A percentile compares a stretch with the other conserved stretches of the same genome.
These are phyloP conservation scores for Henckelia pumila DNA, from an alignment of 257 asterid species.

Conservation along the genomic window DNA sequence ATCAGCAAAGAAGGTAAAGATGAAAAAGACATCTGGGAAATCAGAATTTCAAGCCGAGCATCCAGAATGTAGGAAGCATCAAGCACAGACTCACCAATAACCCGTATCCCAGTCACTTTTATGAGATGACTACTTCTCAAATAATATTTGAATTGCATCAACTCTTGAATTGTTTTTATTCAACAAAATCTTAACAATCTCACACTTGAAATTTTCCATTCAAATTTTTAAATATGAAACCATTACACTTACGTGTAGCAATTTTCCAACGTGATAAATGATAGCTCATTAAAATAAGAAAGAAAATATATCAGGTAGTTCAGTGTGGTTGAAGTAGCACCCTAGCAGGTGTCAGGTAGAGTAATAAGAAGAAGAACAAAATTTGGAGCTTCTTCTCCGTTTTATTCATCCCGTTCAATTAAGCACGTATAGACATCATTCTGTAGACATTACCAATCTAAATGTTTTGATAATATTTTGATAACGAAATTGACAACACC, in stretches of 20 bases:
- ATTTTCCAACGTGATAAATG: background rate
- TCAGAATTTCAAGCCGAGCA: slow-evolving; percentile 7
- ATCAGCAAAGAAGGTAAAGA: slow-evolving; percentile 7
- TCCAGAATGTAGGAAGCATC: slow-evolving; percentile 17
- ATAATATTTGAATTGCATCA: slow-evolving; percentile 15
- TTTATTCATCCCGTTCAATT: slow-evolving; percentile 12
- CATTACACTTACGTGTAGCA: background rate
- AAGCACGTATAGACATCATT: background rate
- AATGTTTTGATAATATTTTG: background rate
- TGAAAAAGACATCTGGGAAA: background rate
- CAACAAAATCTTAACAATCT: slow-evolving; percentile 9
- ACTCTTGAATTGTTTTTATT: slow-evolving; percentile 8
- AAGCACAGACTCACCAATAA: slow-evolving; percentile 18
- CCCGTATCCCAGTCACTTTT: slow-evolving; percentile 5
- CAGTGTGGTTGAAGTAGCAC: background rate
- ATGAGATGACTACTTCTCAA: slow-evolving; percentile 9
- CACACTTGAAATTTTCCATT: slow-evolving; percentile 12
- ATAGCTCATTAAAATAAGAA: background rate
- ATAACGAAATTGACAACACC: background rate
- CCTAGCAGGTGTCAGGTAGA: slow-evolving; percentile 10
- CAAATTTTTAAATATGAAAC: background rate
- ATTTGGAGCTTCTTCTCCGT: slow-evolving; percentile 2
- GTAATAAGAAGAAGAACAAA: background rate
- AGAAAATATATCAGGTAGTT: slow-evolving; percentile 6
- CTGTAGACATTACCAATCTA: background rate